phyloP scores from a whole-genome alignment of 1,284 basidiomycete genomes.

The Sanghuangporus sanghuang region DNA sequence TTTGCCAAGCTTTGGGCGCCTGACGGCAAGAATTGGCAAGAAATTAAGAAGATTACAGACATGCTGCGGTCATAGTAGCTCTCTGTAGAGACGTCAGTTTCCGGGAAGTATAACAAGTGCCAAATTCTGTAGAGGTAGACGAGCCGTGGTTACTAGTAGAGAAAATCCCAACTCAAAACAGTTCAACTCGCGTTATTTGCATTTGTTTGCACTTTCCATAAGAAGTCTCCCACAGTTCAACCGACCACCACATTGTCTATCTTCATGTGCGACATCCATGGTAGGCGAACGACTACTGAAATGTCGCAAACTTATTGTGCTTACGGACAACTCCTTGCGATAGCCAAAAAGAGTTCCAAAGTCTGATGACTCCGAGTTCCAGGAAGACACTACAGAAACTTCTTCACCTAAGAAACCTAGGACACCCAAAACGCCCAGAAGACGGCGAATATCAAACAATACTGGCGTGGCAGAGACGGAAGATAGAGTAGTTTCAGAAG shows the following conservation, averaged over 20 bases:
- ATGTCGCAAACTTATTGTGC: not conserved
- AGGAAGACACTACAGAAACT: not conserved
- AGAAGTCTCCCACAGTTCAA: not conserved
- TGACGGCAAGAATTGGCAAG: slow-evolving; percentile 4
- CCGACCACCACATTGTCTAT: not conserved
- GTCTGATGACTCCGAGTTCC: not conserved
- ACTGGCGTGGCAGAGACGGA: not conserved
- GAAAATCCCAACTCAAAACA: no score
- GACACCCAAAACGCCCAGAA: not conserved
- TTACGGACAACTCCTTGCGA: not conserved
- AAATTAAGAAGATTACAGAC: slow-evolving; percentile 2
- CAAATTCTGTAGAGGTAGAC: no score
- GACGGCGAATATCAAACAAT: not conserved
- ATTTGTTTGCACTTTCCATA: not conserved
- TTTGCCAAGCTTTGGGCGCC: slow-evolving; percentile 1
- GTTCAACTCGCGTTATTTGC: not conserved
- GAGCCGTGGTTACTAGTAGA: no score
- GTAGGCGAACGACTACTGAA: not conserved
- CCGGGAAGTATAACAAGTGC: no score
- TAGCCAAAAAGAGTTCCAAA: not conserved
- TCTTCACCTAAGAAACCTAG: not conserved
- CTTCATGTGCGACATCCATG: not conserved
- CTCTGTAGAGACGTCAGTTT: no score
- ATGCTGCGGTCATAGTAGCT: not conserved
- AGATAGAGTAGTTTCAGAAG: not conserved